Conservation (phyloP, 2,329 filamentous ascomycete genomes). For the Alternaria triticimaculans region DNA sequence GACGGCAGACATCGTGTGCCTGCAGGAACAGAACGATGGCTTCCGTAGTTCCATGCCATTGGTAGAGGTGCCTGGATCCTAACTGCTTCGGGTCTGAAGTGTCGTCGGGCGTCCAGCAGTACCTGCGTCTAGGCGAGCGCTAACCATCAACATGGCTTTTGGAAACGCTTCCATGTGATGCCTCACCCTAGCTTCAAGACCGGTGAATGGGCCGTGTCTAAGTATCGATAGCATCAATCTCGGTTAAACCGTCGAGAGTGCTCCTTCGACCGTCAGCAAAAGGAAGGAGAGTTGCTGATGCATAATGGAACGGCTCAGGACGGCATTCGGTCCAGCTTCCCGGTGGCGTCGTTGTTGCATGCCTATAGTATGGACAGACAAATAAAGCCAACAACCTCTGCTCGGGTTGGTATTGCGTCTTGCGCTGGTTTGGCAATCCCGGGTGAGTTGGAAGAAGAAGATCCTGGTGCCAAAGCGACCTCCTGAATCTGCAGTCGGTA, state of each 20-base stretch:
- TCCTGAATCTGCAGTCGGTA: conserved; percentile 1
- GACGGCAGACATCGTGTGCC: conserved; percentile 27
- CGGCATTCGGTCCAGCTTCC: conserved; percentile 26
- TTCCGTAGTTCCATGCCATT: conserved; percentile 13
- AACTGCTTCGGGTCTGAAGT: conserved; percentile 19
- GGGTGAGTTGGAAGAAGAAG: neutral
- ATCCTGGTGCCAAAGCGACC: neutral
- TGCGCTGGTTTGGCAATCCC: neutral
- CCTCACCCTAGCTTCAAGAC: conserved; percentile 24
- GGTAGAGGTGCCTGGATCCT: conserved; percentile 20
- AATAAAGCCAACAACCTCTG: neutral
- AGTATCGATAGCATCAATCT: conserved; percentile 32
- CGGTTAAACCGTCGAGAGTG: conserved; percentile 24
- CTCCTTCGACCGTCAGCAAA: neutral
- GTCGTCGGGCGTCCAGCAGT: conserved; percentile 23
- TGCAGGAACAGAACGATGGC: conserved; percentile 30
- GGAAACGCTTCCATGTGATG: conserved; percentile 22
- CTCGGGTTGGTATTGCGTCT: neutral
- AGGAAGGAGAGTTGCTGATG: neutral
- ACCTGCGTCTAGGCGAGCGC: conserved; percentile 22
- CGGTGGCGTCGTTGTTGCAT: conserved; percentile 8
- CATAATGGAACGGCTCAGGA: conserved; percentile 9
- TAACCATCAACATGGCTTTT: conserved; percentile 26
- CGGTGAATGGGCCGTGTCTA: conserved; percentile 26
- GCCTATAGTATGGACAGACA: neutral